Evolutionary conservation across 2,329 filamentous ascomycete genomes (phyloP).

Genomic region (Penicillium sp.): DNA sequence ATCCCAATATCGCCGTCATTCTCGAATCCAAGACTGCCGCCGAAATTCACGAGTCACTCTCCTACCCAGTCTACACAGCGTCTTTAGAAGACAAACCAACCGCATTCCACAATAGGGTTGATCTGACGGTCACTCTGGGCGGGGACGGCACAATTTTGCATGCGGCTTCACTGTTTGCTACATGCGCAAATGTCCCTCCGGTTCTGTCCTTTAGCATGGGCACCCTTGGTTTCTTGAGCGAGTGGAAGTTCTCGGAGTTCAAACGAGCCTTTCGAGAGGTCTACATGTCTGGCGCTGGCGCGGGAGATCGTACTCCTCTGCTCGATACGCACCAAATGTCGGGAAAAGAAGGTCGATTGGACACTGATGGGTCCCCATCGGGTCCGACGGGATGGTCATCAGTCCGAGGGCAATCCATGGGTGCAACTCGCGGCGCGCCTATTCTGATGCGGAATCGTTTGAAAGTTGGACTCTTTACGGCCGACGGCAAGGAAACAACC

Average conservation of each 20-base stretch:
- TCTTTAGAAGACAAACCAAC: conserved; percentile 37
- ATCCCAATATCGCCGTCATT: conserved; percentile 77
- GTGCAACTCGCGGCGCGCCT: conserved; percentile 70
- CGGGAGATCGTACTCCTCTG: conserved; percentile 47
- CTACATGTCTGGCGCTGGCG: conserved; percentile 74
- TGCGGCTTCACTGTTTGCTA: conserved; percentile 83
- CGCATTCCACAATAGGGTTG: conserved; percentile 74
- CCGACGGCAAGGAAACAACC: conserved; percentile 62
- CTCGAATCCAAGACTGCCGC: conserved; percentile 76
- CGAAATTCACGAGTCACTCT: conserved; percentile 68
- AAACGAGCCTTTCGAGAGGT: conserved; percentile 90
- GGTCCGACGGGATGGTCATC: conserved; percentile 66
- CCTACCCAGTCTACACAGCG: conserved; percentile 70
- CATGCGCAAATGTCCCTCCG: conserved; percentile 78
- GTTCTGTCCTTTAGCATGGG: conserved; percentile 97
- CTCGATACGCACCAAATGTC: conserved; percentile 45
- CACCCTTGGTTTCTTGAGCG: conserved; percentile 88
- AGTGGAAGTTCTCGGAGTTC: conserved; percentile 94
- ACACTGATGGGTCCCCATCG: conserved; percentile 30
- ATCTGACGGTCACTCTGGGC: conserved; percentile 85
- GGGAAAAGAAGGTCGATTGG: conserved; percentile 23
- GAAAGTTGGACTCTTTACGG: conserved; percentile 80
- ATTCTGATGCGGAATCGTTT: conserved; percentile 85
- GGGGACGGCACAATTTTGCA: conserved; percentile 90
- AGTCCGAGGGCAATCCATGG: conserved; percentile 79